Percentiles rank a stretch among this genome's conserved stretches.
Conservation (phyloP, 768 basidiomycete genomes). For the Neoboletus brunneissimus region DNA sequence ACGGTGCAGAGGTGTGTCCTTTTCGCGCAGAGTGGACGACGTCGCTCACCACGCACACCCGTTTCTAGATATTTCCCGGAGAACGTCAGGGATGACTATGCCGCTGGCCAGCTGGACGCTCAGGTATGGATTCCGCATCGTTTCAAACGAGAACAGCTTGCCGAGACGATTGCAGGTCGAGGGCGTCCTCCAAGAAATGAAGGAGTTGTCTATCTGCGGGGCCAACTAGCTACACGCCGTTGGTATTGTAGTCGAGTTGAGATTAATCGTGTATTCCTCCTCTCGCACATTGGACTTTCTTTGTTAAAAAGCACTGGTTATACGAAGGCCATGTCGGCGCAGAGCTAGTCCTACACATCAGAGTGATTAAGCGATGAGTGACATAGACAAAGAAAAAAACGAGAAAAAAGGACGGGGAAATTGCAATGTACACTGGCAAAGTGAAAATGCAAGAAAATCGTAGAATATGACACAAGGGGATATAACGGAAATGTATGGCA, state of each 20-base stretch:
- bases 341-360: constrained; percentile 22
- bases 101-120: constrained; percentile 91
- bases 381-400: constrained; percentile 6
- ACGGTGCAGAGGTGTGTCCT: constrained; percentile 76
- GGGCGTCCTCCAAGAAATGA: constrained; percentile 95
- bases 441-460: constrained; percentile 6
- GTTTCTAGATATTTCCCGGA: constrained; percentile 78
- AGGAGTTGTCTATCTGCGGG: constrained; percentile 91
- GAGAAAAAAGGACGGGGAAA: not conserved
- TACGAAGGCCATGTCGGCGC: constrained; percentile 11
- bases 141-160: not conserved
- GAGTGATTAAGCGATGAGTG: constrained; percentile 12
- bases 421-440: constrained; percentile 22
- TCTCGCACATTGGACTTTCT: not conserved
- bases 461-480: constrained; percentile 15
- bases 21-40: not conserved
- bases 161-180: constrained; percentile 62
- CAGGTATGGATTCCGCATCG: constrained; percentile 51
- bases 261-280: constrained; percentile 7
- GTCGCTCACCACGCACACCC: not conserved
- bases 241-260: not conserved
- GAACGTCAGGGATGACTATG: constrained; percentile 92
- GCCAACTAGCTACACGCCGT: constrained; percentile 32
- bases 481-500: constrained; percentile 2
- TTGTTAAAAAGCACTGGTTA: constrained; percentile 3